These are phyloP conservation scores for Aeminium ludgeri DNA, from an alignment of 495 filamentous ascomycete genomes.

Conservation along the genomic window DNA sequence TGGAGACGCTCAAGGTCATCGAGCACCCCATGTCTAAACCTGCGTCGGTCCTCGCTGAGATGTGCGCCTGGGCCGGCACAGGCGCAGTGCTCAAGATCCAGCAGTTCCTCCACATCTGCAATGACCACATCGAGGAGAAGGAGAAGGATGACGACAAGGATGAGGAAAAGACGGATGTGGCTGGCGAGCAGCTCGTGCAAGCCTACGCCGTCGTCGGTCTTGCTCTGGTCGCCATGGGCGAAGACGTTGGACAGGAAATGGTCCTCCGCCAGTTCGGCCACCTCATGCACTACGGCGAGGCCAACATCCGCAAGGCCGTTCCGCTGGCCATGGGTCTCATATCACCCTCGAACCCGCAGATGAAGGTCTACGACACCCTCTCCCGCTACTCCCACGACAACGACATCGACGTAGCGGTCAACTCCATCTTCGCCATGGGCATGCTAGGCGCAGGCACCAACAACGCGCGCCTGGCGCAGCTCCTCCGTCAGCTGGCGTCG, in stretches of 20 bases:
- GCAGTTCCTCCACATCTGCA: slow-evolving; percentile 90
- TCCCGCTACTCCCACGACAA: slow-evolving; percentile 99
- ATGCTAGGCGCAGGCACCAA: slow-evolving; percentile 93
- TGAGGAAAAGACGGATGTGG: slow-evolving; percentile 35
- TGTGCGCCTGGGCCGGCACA: slow-evolving; percentile 94
- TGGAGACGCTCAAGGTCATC: slow-evolving; percentile 88
- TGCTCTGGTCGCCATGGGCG: slow-evolving; percentile 90
- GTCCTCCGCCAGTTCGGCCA: slow-evolving; percentile 93
- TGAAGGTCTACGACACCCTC: slow-evolving; percentile 98
- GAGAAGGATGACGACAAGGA: slow-evolving; percentile 67
- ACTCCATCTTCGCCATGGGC: slow-evolving; percentile 98
- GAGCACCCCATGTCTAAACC: slow-evolving; percentile 90
- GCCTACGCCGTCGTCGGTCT: slow-evolving; percentile 91
- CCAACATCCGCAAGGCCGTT: slow-evolving; percentile 90
- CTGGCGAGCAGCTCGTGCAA: slow-evolving; percentile 80
- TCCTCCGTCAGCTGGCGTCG: slow-evolving; percentile 83
- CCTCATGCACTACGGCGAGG: slow-evolving; percentile 96
- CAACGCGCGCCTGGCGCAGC: slow-evolving; percentile 88
- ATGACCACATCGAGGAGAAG: slow-evolving; percentile 78
- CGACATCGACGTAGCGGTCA: slow-evolving; percentile 95
- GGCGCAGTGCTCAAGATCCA: slow-evolving; percentile 93
- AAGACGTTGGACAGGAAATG: slow-evolving; percentile 98
- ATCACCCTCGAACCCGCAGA: slow-evolving; percentile 94
- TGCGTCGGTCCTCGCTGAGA: slow-evolving; percentile 76
- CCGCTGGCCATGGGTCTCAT: slow-evolving; percentile 95